These are phyloP conservation scores for Fusarium sp. DNA, from an alignment of 2,329 filamentous ascomycete species.

Conservation along the genomic window DNA sequence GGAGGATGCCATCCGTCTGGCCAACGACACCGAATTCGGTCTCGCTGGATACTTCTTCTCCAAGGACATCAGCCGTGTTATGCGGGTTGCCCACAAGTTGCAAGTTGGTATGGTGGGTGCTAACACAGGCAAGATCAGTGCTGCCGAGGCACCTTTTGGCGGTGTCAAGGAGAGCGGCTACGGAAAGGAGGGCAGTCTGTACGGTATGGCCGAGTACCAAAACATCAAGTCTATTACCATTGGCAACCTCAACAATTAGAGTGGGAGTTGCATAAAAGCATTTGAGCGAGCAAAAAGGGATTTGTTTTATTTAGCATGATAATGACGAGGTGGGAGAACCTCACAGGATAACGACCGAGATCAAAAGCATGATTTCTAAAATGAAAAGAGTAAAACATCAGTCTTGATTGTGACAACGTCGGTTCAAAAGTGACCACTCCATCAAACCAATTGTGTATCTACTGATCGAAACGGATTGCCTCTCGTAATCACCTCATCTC, in stretches of 20 bases:
- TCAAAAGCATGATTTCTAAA: neutral
- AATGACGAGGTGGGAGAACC: constrained; percentile 36
- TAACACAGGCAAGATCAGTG: constrained; percentile 47
- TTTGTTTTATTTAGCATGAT: constrained; percentile 38
- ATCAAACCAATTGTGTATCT: neutral
- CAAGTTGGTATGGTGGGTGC: constrained; percentile 75
- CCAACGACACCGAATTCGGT: constrained; percentile 53
- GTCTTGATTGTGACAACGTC: neutral
- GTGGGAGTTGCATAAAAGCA: neutral
- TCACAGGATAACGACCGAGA: constrained; percentile 13
- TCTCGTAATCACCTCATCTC: neutral
- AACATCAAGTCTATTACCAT: constrained; percentile 57
- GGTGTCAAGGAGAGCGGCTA: constrained; percentile 50
- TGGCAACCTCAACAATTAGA: constrained; percentile 40
- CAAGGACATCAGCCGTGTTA: constrained; percentile 48
- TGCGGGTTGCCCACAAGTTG: constrained; percentile 60
- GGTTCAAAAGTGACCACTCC: neutral
- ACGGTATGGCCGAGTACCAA: constrained; percentile 57
- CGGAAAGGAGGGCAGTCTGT: constrained; percentile 54
- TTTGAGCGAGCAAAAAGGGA: constrained; percentile 13
- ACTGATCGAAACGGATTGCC: neutral
- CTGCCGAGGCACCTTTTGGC: constrained; percentile 48
- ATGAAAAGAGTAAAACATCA: constrained; percentile 22
- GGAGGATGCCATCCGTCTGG: constrained; percentile 49
- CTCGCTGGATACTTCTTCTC: constrained; percentile 50